These are phyloP conservation scores for Umbilicus rupestris DNA, from an alignment of 164 flowering plant species.

Conservation along the genomic window DNA sequence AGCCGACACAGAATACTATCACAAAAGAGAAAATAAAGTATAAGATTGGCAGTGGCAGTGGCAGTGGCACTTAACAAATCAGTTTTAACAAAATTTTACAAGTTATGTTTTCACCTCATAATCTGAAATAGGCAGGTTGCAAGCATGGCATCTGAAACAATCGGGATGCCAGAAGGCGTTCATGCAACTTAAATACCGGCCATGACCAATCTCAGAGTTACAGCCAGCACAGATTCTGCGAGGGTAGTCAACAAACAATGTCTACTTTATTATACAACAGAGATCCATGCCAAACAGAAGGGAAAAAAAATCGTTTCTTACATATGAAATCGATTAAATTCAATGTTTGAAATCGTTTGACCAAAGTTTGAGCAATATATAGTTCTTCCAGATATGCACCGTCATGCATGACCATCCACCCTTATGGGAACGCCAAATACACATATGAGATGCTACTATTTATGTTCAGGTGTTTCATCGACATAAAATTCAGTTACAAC, in stretches of 20 bases:
- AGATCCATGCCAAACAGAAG: neutral
- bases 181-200: constrained; percentile 88
- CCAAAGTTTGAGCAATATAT: neutral
- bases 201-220: constrained; percentile 78
- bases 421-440: too few relatives aligned
- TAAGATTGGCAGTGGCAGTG: too few relatives aligned
- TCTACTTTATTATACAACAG: neutral
- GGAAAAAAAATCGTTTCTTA: neutral
- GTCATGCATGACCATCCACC: neutral
- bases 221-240: constrained; percentile 88
- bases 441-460: neutral
- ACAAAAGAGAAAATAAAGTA: constrained; percentile 5
- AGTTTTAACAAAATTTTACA: neutral
- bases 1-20: constrained; percentile 79
- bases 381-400: neutral
- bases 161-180: constrained; percentile 92
- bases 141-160: constrained; percentile 85
- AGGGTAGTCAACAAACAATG: neutral
- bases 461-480: neutral
- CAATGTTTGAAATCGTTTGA: neutral
- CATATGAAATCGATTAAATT: neutral
- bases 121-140: constrained; percentile 78
- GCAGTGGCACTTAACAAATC: neutral
- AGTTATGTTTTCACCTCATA: constrained; percentile 50
- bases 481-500: neutral